A percentile compares a stretch with the other conserved stretches of the same genome.
These are phyloP conservation scores for Rhodotorula sp. DNA, from an alignment of 1,284 basidiomycete species.

Conservation along the genomic window DNA sequence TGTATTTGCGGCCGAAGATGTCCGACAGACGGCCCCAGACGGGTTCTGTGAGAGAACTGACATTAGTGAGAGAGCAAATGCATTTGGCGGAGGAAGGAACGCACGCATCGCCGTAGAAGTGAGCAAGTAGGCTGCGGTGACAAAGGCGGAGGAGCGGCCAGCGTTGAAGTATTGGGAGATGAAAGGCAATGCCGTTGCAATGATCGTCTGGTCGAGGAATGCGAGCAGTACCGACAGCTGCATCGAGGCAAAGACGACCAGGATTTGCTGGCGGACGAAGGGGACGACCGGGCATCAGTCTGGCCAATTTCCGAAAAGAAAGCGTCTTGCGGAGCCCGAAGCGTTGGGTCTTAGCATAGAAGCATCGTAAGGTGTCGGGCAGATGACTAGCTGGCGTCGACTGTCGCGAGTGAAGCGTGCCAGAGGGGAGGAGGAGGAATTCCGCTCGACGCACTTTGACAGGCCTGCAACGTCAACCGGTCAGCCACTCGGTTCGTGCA, in stretches of 20 bases:
- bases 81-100: no score
- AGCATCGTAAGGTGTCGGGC: no score
- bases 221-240: slow-evolving; percentile 52
- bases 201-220: slow-evolving; percentile 62
- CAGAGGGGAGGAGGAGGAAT: neutral
- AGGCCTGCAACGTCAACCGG: slow-evolving; percentile 43
- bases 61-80: no score
- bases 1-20: slow-evolving; percentile 68
- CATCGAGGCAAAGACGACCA: slow-evolving; percentile 29
- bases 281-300: neutral
- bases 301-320: no score
- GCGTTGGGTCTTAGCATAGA: no score
- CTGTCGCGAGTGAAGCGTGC: neutral
- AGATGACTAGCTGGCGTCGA: no score
- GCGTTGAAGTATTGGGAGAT: slow-evolving; percentile 67
- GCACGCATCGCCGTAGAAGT: slow-evolving; percentile 62
- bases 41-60: slow-evolving; percentile 47
- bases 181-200: slow-evolving; percentile 44
- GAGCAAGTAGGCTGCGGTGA: slow-evolving; percentile 64
- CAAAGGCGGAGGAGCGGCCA: slow-evolving; percentile 66
- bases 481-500: neutral
- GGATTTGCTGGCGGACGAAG: slow-evolving; percentile 2
- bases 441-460: slow-evolving; percentile 38
- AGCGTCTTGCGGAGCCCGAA: no score
- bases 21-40: slow-evolving; percentile 69